Conservation (phyloP, 345 rosid genomes). For the Gossypioides kirkii region DNA sequence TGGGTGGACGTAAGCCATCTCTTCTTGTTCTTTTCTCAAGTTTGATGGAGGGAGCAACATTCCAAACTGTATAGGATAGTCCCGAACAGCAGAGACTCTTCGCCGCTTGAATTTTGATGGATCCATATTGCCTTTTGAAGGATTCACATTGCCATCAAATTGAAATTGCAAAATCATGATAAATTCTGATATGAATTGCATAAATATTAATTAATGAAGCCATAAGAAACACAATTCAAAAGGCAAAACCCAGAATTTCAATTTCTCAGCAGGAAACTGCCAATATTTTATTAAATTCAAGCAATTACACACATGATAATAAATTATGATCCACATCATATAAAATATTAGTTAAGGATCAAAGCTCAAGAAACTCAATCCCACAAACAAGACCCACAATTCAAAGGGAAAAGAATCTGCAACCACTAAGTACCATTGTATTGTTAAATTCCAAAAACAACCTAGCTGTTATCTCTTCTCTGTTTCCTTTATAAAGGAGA, state of each 20-base stretch:
- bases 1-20: background rate
- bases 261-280: background rate
- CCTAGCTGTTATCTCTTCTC: background rate
- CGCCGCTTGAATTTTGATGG: background rate
- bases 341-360: background rate
- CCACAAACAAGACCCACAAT: background rate
- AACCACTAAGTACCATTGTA: background rate
- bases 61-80: background rate
- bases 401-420: background rate
- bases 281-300: background rate
- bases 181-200: background rate
- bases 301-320: background rate
- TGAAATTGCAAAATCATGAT: background rate
- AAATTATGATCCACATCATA: background rate
- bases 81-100: slow-evolving; percentile 1
- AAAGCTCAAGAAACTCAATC: background rate
- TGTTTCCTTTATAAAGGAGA: background rate
- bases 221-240: background rate
- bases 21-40: background rate
- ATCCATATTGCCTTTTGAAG: background rate
- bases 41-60: no score
- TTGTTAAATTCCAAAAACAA: background rate
- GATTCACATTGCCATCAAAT: background rate
- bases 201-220: background rate
- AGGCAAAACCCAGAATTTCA: background rate